These are phyloP conservation scores for Colletotrichum nymphaeae DNA, from an alignment of 2,329 filamentous ascomycete genomes.

Conservation along the genomic window DNA sequence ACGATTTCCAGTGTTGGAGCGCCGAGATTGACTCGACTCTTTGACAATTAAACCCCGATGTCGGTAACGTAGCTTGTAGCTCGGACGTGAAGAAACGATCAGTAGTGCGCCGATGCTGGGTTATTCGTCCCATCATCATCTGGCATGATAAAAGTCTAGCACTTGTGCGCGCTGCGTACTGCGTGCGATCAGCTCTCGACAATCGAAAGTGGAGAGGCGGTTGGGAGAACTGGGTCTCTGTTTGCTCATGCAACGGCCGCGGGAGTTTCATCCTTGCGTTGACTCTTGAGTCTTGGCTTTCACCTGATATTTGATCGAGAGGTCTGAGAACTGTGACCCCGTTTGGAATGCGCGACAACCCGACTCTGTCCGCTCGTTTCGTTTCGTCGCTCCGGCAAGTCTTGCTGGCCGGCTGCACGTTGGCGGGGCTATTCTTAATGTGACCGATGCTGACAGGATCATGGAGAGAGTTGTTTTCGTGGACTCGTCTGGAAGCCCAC, in stretches of 20 bases:
- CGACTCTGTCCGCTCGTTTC: slow-evolving; percentile 30
- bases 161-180: background rate
- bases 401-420: slow-evolving; percentile 10
- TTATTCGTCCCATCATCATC: slow-evolving; percentile 13
- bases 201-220: slow-evolving; percentile 17
- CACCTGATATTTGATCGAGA: slow-evolving; percentile 28
- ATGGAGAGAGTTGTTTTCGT: background rate
- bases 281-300: slow-evolving; percentile 24
- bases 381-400: slow-evolving; percentile 28
- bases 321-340: slow-evolving; percentile 22
- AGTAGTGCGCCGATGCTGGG: background rate
- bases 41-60: background rate
- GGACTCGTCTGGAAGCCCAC: background rate
- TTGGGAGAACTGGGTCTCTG: slow-evolving; percentile 1
- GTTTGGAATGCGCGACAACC: slow-evolving; percentile 22
- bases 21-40: background rate
- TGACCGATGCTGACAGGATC: slow-evolving; percentile 4
- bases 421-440: slow-evolving; percentile 4
- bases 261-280: slow-evolving; percentile 25
- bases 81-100: slow-evolving; percentile 1
- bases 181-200: slow-evolving; percentile 9
- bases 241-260: slow-evolving; percentile 18
- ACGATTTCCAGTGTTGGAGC: background rate
- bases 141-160: background rate
- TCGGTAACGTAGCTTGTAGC: slow-evolving; percentile 1